Evolutionary conservation across 257 asterid species (phyloP).

Genomic region (Solanum sparsipilum): DNA sequence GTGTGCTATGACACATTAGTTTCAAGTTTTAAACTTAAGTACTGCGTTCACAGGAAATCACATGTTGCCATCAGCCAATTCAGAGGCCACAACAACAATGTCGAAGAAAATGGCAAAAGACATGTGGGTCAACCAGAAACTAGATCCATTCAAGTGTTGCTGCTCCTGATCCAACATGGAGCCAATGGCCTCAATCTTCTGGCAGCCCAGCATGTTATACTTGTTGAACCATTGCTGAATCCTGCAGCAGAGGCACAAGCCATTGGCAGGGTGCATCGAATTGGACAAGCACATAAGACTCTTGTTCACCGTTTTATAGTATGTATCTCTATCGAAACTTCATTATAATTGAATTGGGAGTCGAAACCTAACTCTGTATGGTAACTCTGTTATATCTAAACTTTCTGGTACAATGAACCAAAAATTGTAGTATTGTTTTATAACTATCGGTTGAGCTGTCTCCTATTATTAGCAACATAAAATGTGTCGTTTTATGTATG

Average conservation of each 20-base stretch:
- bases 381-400: background rate
- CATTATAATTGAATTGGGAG: background rate
- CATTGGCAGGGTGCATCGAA: conserved; percentile 92
- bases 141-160: conserved; percentile 55
- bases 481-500: background rate
- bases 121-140: conserved; percentile 17
- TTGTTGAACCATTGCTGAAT: conserved; percentile 86
- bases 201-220: conserved; percentile 95
- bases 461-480: background rate
- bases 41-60: conserved; percentile 54
- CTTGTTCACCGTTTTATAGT: conserved; percentile 91
- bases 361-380: background rate
- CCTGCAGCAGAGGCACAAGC: conserved; percentile 99
- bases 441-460: background rate
- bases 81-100: conserved; percentile 40
- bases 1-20: background rate
- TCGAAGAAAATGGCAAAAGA: conserved; percentile 22
- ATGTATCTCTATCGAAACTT: conserved; percentile 14
- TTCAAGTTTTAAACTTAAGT: background rate
- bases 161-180: conserved; percentile 86
- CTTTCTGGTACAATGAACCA: background rate
- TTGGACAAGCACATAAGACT: conserved; percentile 80
- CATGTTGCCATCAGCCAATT: conserved; percentile 74
- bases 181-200: conserved; percentile 93
- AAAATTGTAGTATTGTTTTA: background rate